Evolutionary conservation across 2,329 filamentous ascomycete species (phyloP), one percentile per base, ranked within the genome.

Genomic region (Colletotrichum chlorophyti): DNA sequence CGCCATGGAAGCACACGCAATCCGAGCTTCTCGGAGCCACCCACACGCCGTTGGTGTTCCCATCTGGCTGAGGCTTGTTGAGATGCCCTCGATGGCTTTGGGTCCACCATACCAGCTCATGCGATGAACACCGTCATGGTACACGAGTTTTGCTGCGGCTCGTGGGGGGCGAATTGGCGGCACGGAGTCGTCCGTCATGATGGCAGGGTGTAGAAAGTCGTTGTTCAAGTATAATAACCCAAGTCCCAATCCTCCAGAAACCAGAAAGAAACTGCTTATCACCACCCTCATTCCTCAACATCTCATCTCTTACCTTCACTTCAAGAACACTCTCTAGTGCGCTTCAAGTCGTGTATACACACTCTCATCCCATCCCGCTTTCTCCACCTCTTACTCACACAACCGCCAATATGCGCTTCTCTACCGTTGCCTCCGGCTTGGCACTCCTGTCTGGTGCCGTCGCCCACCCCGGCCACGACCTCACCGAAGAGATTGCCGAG

Each of bases 381-480:
- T 26, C 12, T 8, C 21, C 41, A 34, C 11, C 21, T 27, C 32
- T 26, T 21, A 50, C 27, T 21, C 23, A n/a, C 26, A 46, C 32
- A 29, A 31, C 12, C 50, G 17, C 37, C 24, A 11, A 29, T 1
- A 60, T 59, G 54, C 54, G 59, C 41, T 53, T 60, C 34, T 49
- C 59, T 11, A 49, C 55, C 41, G 42, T 61, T 26, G 53, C 58
- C 32, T 51, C 58, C 24, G 47, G 53, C 58, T 12, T 61, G 2
- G 47, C 58, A 46, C 58, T 61, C n/a, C 53, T 61, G 19, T 61
- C 53, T 37, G 19, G 43, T 31, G 51, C 31, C 43, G 40, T 42
- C n/a, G 78, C 78, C 17, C 79, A 84, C 58, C 80, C 80, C 1
- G 80, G 80, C 59, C 79, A 83, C 60, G 74, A 82, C 48, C 60